phyloP scores from a whole-genome alignment of 2,329 filamentous ascomycete species.

The Amauroascus niger region DNA sequence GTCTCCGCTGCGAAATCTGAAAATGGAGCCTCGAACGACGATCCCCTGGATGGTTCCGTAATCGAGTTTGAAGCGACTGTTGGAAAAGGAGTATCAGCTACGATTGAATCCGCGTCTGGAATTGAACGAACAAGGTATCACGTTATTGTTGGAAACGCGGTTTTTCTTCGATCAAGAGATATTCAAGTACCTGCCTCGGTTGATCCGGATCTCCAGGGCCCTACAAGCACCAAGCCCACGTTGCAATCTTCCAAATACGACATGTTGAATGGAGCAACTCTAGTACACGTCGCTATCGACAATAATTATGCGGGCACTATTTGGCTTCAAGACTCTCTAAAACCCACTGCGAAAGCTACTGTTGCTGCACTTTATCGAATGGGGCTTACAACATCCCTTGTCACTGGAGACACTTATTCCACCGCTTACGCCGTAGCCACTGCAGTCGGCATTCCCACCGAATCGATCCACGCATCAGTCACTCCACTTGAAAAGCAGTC shows the following conservation, averaged over 20 bases:
- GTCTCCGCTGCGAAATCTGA: slow-evolving; percentile 63
- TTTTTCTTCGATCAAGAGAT: slow-evolving; percentile 62
- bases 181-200: slow-evolving; percentile 43
- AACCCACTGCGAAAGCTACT: slow-evolving; percentile 70
- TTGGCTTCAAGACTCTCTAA: slow-evolving; percentile 81
- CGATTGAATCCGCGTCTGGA: slow-evolving; percentile 64
- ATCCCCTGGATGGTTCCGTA: slow-evolving; percentile 68
- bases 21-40: slow-evolving; percentile 62
- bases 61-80: slow-evolving; percentile 76
- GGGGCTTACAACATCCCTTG: slow-evolving; percentile 78
- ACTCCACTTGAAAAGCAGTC: slow-evolving; percentile 84
- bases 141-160: slow-evolving; percentile 73
- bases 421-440: slow-evolving; percentile 77
- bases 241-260: slow-evolving; percentile 28
- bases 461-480: slow-evolving; percentile 75
- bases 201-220: slow-evolving; percentile 28
- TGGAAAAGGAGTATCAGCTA: slow-evolving; percentile 73
- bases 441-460: slow-evolving; percentile 65
- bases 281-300: slow-evolving; percentile 85
- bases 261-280: slow-evolving; percentile 61
- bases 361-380: slow-evolving; percentile 74
- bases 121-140: slow-evolving; percentile 62
- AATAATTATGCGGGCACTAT: slow-evolving; percentile 70
- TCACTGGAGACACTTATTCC: slow-evolving; percentile 81
- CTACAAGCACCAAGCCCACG: slow-evolving; percentile 18